phyloP scores from a whole-genome alignment of 148 eudicot species.

The Gaultheria prostrata region DNA sequence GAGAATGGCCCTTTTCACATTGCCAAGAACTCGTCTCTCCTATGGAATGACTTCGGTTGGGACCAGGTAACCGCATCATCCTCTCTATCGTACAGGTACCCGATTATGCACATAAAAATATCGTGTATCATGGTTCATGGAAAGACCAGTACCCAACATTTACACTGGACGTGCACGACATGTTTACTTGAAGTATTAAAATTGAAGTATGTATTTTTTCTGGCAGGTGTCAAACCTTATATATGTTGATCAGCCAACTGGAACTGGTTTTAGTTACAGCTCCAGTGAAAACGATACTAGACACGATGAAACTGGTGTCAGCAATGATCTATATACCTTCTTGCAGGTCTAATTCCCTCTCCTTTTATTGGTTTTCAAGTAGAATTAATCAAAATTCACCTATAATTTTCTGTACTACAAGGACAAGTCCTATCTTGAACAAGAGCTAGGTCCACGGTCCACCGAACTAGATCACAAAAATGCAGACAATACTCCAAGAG shows the following conservation, averaged over 20 bases:
- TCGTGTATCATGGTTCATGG: no score
- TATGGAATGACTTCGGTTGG: slow-evolving; percentile 89
- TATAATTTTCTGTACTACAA: background rate
- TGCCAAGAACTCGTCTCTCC: slow-evolving; percentile 66
- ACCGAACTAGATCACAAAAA: no score
- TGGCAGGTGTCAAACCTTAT: slow-evolving; percentile 69
- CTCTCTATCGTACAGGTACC: slow-evolving; percentile 32
- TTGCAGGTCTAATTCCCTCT: slow-evolving; percentile 40
- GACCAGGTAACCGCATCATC: slow-evolving; percentile 23
- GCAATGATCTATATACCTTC: slow-evolving; percentile 82
- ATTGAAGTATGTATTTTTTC: slow-evolving; percentile 7
- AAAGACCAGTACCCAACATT: no score
- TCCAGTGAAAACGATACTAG: slow-evolving; percentile 61
- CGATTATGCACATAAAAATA: no score
- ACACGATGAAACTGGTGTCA: slow-evolving; percentile 70
- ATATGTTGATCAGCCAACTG: slow-evolving; percentile 85
- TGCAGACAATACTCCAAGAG: background rate
- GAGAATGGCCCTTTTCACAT: slow-evolving; percentile 87
- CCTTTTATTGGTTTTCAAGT: background rate
- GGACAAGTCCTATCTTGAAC: background rate
- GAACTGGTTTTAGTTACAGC: slow-evolving; percentile 86
- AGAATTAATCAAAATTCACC: background rate
- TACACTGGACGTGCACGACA: no score
- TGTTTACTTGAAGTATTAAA: no score
- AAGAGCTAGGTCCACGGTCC: no score